A percentile compares a stretch with the other conserved stretches of the same genome.
Evolutionary conservation across 2,329 filamentous ascomycete genomes (phyloP).

Genomic region (Epichloe aotearoae): DNA sequence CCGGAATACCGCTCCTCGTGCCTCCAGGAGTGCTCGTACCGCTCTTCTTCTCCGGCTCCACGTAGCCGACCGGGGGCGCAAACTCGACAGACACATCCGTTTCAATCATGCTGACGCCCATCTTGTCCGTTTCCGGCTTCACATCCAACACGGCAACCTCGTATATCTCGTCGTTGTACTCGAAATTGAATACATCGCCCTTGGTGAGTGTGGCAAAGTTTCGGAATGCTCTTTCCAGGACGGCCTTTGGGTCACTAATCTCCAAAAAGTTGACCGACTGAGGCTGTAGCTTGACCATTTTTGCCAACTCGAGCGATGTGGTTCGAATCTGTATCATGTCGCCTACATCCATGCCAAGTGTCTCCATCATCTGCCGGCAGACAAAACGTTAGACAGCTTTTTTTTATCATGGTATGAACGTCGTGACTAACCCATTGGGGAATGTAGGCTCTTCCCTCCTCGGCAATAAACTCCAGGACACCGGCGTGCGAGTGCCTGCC

Average conservation of each 20-base stretch:
- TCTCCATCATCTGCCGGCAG: constrained; percentile 73
- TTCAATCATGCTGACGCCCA: constrained; percentile 87
- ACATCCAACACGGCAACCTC: constrained; percentile 89
- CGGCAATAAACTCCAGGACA: constrained; percentile 93
- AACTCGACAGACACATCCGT: constrained; percentile 96
- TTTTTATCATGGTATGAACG: background rate
- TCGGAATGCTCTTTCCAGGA: constrained; percentile 90
- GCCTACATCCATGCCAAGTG: constrained; percentile 74
- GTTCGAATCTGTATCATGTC: constrained; percentile 93
- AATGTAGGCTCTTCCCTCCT: constrained; percentile 91
- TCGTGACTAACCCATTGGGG: constrained; percentile 67
- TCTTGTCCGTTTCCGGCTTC: constrained; percentile 70
- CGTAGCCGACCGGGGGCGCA: constrained; percentile 83
- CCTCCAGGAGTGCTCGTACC: constrained; percentile 82
- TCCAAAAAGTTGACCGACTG: constrained; percentile 90
- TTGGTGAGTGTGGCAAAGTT: constrained; percentile 91
- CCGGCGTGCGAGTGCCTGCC: constrained; percentile 78
- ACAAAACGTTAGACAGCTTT: background rate
- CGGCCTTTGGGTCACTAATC: constrained; percentile 92
- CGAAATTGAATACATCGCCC: constrained; percentile 89
- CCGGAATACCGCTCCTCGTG: constrained; percentile 46
- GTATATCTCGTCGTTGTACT: constrained; percentile 90
- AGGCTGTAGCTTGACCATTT: constrained; percentile 91
- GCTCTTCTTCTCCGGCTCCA: constrained; percentile 65
- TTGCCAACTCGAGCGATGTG: constrained; percentile 79